These are phyloP conservation scores for Pleurozium schreberi DNA, from an alignment of 225 moss, liverwort and hornwort species.

Conservation along the genomic window DNA sequence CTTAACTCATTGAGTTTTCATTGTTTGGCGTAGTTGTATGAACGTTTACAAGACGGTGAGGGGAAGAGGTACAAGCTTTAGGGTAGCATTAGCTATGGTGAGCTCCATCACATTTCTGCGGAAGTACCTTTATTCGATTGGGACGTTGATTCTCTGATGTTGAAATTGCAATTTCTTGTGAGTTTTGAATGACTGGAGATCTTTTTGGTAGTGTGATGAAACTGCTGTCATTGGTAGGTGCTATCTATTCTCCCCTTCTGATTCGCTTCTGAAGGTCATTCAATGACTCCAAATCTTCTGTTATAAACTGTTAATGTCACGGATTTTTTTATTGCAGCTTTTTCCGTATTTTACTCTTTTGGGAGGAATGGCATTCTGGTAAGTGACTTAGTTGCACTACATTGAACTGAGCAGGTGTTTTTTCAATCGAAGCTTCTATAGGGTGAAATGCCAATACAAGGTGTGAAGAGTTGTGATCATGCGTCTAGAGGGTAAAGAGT, in stretches of 20 bases:
- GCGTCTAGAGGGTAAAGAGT: background rate
- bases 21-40: conserved; percentile 14
- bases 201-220: background rate
- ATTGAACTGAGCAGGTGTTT: background rate
- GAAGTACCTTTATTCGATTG: background rate
- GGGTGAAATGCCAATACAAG: background rate
- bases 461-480: background rate
- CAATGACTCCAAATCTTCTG: background rate
- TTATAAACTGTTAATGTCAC: background rate
- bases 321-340: conserved; percentile 36
- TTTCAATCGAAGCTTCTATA: background rate
- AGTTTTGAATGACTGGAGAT: background rate
- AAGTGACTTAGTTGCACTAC: background rate
- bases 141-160: background rate
- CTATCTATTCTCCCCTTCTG: background rate
- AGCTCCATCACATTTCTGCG: conserved; percentile 1
- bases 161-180: background rate
- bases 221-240: background rate
- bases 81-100: conserved; percentile 80
- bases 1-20: background rate
- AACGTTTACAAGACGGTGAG: conserved; percentile 68
- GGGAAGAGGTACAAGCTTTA: conserved; percentile 54
- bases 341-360: conserved; percentile 62
- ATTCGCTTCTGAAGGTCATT: background rate
- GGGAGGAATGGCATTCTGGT: conserved; percentile 65